Base-by-base conservation (phyloP, 192 early-diverging fungal genomes). In the Backusella liffmaniae region DNA sequence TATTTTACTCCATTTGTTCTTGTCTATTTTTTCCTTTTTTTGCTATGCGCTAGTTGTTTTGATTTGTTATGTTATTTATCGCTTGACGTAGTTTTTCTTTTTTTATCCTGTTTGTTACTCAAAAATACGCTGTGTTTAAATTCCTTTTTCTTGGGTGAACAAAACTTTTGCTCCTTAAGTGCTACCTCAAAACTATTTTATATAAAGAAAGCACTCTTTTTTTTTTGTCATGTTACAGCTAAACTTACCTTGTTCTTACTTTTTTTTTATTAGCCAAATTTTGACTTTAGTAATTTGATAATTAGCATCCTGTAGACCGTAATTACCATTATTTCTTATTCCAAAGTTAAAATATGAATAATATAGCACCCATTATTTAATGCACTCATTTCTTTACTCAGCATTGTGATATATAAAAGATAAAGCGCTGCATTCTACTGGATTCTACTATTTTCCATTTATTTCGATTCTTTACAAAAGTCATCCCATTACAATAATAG, bases 71-170 rank as follows among this genome's bases (percentile, higher is more conserved):
- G 2, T 62, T 62, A 62, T 62, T 49, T 62, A 29, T 26, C 23
- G 3, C 23, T 62, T 62, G 56, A 62, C 56, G 56, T 29, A 26
- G 56, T 62, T 26, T 62, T 62, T 26, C 26, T 62, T 29, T 62
- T 59, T 59, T 59, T 23, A 23, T 23, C 21, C 1, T 59, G n/a
- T 12, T 59, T 59, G 53, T 59, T 59, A 59, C 53, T 59, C 53
- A 49, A 59, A 53, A 59, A 12, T 59, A 59, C 53, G 53, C 53
- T 59, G 53, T 26, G 53, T 59, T 59, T 59, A 62, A 62, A 62
- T 62, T 62, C 23, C 56, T 62, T 26, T 4, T 62, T 62, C 23
- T 62, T 62, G 10, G 53, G 21, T 56, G 53, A 56, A 56, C n/a
- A 21, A 56, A 56, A n/a, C 18, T 29, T 53, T 26, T 26, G 9